Evolutionary conservation across 2,329 filamentous ascomycete species (phyloP), one percentile per base, ranked within the genome.

Genomic region (Penicillium sclerotigenum): DNA sequence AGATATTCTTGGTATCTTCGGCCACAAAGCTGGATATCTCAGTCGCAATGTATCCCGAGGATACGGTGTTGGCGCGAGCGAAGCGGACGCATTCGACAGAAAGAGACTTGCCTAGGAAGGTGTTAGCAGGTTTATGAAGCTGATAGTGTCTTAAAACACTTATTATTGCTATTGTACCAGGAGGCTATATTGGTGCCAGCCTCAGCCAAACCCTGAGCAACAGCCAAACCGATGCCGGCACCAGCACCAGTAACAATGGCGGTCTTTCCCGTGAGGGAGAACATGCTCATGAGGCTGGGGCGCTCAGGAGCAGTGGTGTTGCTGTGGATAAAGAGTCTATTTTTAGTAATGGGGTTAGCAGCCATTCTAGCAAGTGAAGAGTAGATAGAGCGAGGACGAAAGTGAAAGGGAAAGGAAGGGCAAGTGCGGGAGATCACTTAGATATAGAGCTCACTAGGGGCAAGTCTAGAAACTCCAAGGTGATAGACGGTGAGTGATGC

Each of bases 31-130:
- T 76, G 13, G 84, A 84, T 63, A 92, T 86, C 60, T 90, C 88
- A 0, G 88, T 91, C 52, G 82, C 81, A 63, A 91, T 90, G 70
- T 90, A 91, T 20, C 89, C 88, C 0, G 89, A 89, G 2, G 85
- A 89, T 36, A 92, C 77, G 14, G 82, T 84, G 71, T 92, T 92
- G 62, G 82, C 84, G 38, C 89, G 81, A 5, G 88, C 89, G 68
- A 89, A 91, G 37, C 83, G 84, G 7, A 87, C 83, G 88, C 89
- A 91, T 73, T 92, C 89, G 33, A 91, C 83, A 0, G 88, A 87
- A 45, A 92, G 74, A 46, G 84, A 87, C 72, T 84, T 87, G 78
- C 83, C 83, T 86, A 57, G 29, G 1, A 14, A 13, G 1, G 26
- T 42, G 53, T 71, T 51, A 66, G 49, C 10, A 18, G 28, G 13